These are phyloP conservation scores for Forsythia suspensa DNA, from an alignment of 257 asterid species.

Conservation along the genomic window DNA sequence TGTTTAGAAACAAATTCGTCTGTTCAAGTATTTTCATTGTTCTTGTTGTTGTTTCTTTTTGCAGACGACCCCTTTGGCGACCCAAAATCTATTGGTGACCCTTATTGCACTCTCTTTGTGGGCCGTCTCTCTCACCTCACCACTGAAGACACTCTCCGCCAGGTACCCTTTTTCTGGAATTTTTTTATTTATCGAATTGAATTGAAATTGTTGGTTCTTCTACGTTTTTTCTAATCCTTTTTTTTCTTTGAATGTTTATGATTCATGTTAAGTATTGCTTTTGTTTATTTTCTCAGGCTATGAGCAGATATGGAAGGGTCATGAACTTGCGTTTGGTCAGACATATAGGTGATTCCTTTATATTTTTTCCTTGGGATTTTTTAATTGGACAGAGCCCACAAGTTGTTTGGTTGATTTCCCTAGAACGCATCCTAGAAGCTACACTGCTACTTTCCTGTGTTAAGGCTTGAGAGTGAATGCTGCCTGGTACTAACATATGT, in stretches of 20 bases:
- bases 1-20: not conserved
- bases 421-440: not conserved
- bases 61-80: slow-evolving; percentile 94
- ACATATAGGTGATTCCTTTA: slow-evolving; percentile 59
- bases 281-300: slow-evolving; percentile 50
- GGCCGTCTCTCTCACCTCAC: slow-evolving; percentile 83
- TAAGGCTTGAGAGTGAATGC: not conserved
- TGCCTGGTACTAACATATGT: not conserved
- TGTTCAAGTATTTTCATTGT: not conserved
- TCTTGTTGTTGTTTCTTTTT: slow-evolving; percentile 8
- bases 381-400: not conserved
- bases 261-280: slow-evolving; percentile 2
- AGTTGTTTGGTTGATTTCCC: slow-evolving; percentile 1
- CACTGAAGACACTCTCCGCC: slow-evolving; percentile 70
- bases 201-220: not conserved
- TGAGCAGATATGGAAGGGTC: slow-evolving; percentile 78
- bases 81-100: slow-evolving; percentile 79
- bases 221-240: not conserved
- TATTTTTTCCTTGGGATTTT: not conserved
- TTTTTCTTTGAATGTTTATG: not conserved
- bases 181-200: not conserved
- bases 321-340: slow-evolving; percentile 83
- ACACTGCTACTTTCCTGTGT: not conserved
- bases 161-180: slow-evolving; percentile 32
- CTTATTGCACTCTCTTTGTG: slow-evolving; percentile 84